Evolutionary conservation across 2,329 filamentous ascomycete species (phyloP).

Genomic region (Huntiella abstrusa): DNA sequence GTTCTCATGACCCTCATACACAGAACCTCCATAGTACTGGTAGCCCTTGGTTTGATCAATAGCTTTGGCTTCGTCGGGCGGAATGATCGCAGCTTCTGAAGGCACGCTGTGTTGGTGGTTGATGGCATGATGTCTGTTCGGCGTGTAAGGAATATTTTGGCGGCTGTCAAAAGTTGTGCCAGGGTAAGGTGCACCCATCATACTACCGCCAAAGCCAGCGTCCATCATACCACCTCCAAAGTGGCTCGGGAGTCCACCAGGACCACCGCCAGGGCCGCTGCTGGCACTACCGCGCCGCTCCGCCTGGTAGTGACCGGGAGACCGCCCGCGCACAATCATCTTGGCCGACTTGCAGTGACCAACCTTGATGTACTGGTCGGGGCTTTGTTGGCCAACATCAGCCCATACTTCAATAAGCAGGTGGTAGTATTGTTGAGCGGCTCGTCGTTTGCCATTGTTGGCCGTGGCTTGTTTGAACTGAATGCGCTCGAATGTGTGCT

Average conservation of each 20-base stretch:
- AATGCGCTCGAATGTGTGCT: conserved; percentile 64
- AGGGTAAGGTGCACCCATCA: conserved; percentile 23
- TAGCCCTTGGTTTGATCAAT: conserved; percentile 32
- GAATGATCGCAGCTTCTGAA: conserved; percentile 29
- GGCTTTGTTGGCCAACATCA: conserved; percentile 34
- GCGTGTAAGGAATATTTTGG: conserved; percentile 21
- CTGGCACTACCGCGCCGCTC: conserved; percentile 49
- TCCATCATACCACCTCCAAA: conserved; percentile 22
- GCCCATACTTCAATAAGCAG: conserved; percentile 72
- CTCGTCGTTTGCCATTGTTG: conserved; percentile 80
- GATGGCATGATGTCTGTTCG: conserved; percentile 21
- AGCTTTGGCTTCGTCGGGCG: conserved; percentile 31
- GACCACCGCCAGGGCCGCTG: conserved; percentile 47
- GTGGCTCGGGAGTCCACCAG: conserved; percentile 38
- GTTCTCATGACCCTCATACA: conserved; percentile 30
- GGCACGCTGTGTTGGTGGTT: conserved; percentile 27
- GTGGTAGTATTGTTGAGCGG: conserved; percentile 83
- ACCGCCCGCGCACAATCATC: conserved; percentile 74
- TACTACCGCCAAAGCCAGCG: conserved; percentile 20
- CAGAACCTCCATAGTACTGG: conserved; percentile 32
- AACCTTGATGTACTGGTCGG: conserved; percentile 46
- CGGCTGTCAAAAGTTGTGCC: conserved; percentile 22
- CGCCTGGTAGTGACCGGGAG: conserved; percentile 62
- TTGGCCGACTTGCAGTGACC: conserved; percentile 56
- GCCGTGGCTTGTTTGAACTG: conserved; percentile 89